Evolutionary conservation across 495 filamentous ascomycete species (phyloP).

Genomic region (Trichoderma parareesei): DNA sequence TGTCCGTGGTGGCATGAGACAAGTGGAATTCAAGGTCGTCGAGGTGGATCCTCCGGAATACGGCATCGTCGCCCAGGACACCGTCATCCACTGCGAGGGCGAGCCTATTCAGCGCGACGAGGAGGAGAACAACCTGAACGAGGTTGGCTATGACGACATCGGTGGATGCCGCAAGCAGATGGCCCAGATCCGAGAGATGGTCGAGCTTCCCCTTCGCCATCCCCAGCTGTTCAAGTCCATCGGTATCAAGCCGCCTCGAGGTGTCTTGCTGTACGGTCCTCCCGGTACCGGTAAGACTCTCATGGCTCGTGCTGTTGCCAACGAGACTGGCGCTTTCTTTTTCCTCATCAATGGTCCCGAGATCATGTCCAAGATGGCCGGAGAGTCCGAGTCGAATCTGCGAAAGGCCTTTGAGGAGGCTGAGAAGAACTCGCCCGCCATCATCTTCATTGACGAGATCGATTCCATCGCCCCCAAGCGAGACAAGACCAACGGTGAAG

Average conservation of each 20-base stretch:
- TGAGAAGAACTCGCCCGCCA: conserved; percentile 97
- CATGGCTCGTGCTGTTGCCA: conserved; percentile 97
- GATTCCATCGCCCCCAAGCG: conserved; percentile 98
- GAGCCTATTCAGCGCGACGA: conserved; percentile 98
- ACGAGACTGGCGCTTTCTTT: conserved; percentile 98
- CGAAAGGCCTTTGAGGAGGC: conserved; percentile 98
- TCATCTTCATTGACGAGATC: conserved; percentile 99
- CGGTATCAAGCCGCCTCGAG: conserved; percentile 97
- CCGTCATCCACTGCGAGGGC: conserved; percentile 96
- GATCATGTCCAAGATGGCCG: conserved; percentile 99
- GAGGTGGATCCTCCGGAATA: conserved; percentile 97
- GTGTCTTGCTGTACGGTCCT: conserved; percentile 95
- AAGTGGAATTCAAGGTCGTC: conserved; percentile 98
- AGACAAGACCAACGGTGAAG: conserved; percentile 99
- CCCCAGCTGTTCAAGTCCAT: conserved; percentile 99
- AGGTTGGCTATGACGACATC: conserved; percentile 98
- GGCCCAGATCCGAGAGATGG: conserved; percentile 97
- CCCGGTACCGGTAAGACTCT: conserved; percentile 98
- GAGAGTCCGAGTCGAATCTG: conserved; percentile 95
- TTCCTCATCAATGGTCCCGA: conserved; percentile 98
- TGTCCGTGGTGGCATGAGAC: conserved; percentile 93
- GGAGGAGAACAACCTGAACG: conserved; percentile 97
- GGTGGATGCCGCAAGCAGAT: conserved; percentile 99
- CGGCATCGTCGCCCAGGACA: conserved; percentile 97
- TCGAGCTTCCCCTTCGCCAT: conserved; percentile 91